phyloP scores from a whole-genome alignment of 345 rosid genomes.

The Populus tremula region DNA sequence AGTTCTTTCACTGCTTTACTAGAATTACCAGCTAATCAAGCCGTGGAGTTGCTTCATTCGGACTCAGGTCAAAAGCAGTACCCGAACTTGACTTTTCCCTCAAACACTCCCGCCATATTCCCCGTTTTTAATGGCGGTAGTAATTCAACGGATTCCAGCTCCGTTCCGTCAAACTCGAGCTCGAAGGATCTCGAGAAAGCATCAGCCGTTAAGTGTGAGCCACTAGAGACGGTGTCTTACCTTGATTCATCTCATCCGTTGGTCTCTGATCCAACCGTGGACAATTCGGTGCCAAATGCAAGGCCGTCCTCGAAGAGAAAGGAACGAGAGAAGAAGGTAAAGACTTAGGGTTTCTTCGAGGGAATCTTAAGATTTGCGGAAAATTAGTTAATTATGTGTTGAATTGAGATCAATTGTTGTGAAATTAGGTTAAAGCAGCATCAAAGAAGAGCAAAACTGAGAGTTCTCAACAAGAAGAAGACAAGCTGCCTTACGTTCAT shows the following conservation, averaged over 20 bases:
- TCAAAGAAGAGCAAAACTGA: conserved; percentile 51
- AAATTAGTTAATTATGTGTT: background rate
- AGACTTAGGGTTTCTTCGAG: background rate
- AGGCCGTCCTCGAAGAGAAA: conserved; percentile 45
- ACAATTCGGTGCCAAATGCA: conserved; percentile 22
- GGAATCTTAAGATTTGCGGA: background rate
- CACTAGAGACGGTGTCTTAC: conserved; percentile 34
- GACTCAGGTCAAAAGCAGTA: conserved; percentile 21
- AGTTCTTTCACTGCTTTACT: conserved; percentile 63
- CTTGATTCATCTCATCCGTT: conserved; percentile 28
- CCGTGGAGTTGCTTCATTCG: conserved; percentile 56
- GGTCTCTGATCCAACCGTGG: conserved; percentile 35
- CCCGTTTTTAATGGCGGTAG: conserved; percentile 24
- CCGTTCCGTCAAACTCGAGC: conserved; percentile 35
- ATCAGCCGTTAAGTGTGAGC: conserved; percentile 41
- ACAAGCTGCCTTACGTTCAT: conserved; percentile 69
- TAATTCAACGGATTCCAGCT: conserved; percentile 28
- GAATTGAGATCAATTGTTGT: background rate
- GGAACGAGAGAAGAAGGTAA: conserved; percentile 56
- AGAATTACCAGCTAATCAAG: conserved; percentile 51
- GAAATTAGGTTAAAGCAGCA: conserved; percentile 35
- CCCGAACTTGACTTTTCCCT: conserved; percentile 33
- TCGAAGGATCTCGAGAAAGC: conserved; percentile 30
- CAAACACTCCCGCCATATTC: conserved; percentile 28
- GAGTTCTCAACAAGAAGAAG: conserved; percentile 39